phyloP scores from a whole-genome alignment of 2,329 filamentous ascomycete species.

The Verticillium longisporum region DNA sequence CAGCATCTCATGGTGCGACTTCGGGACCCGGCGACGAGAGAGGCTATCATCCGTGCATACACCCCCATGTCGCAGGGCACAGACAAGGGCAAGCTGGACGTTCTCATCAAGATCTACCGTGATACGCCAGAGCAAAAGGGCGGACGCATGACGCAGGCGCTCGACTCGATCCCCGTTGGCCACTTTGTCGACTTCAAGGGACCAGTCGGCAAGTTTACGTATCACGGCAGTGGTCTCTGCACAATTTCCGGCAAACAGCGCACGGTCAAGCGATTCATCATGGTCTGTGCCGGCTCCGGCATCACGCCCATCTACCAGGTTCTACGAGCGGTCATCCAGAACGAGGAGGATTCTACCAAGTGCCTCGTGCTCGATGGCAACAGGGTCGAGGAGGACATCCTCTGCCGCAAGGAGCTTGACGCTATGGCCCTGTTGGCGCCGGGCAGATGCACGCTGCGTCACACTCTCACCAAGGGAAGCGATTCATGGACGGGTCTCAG shows the following conservation, averaged over 20 bases:
- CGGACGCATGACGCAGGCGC: conserved; percentile 74
- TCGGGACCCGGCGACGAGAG: conserved; percentile 60
- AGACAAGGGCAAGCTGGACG: conserved; percentile 57
- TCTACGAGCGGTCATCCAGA: conserved; percentile 63
- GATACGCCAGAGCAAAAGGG: conserved; percentile 50
- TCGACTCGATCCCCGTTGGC: conserved; percentile 67
- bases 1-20: conserved; percentile 84
- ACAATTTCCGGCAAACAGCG: conserved; percentile 49
- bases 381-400: conserved; percentile 69
- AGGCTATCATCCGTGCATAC: conserved; percentile 78
- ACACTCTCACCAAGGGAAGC: conserved; percentile 60
- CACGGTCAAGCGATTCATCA: conserved; percentile 62
- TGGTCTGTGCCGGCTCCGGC: conserved; percentile 85
- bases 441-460: conserved; percentile 55
- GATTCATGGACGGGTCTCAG: conserved; percentile 60
- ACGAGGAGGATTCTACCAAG: conserved; percentile 54
- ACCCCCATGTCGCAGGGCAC: conserved; percentile 67
- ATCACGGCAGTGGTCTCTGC: conserved; percentile 61
- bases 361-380: conserved; percentile 79
- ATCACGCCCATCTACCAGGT: conserved; percentile 91
- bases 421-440: conserved; percentile 44
- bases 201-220: conserved; percentile 79
- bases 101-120: conserved; percentile 80
- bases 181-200: conserved; percentile 80
- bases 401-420: conserved; percentile 70